phyloP scores from a whole-genome alignment of 352 stramenopile genomes.

The Phytopythium montanum region DNA sequence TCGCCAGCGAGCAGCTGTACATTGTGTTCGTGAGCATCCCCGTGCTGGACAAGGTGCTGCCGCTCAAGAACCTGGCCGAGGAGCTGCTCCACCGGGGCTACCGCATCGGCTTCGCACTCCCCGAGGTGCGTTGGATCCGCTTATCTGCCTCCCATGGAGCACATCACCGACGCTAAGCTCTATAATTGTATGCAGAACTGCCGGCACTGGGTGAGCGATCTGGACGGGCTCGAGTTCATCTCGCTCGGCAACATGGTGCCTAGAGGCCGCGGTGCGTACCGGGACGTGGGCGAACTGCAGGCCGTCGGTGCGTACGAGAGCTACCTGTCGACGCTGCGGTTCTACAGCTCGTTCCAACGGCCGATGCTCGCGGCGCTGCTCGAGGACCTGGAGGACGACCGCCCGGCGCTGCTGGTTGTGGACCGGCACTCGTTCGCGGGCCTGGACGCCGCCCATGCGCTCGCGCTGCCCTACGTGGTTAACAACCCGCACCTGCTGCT shows the following conservation, averaged over 20 bases:
- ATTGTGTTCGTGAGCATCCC: conserved; percentile 82
- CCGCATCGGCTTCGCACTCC: conserved; percentile 74
- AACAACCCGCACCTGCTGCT: conserved; percentile 79
- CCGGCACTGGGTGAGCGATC: conserved; percentile 70
- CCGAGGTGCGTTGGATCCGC: conserved; percentile 39
- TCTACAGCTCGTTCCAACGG: conserved; percentile 76
- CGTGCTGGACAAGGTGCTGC: conserved; percentile 79
- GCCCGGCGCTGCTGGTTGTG: conserved; percentile 62
- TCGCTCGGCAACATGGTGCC: conserved; percentile 60
- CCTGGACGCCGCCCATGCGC: conserved; percentile 57
- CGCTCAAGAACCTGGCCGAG: conserved; percentile 74
- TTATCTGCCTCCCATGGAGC: not conserved
- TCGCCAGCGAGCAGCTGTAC: conserved; percentile 41
- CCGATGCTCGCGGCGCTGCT: conserved; percentile 67
- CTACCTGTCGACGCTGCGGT: conserved; percentile 59
- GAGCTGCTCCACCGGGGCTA: conserved; percentile 69
- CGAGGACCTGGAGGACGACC: conserved; percentile 60
- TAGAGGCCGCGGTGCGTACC: conserved; percentile 25
- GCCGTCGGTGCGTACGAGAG: conserved; percentile 52
- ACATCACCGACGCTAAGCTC: not conserved
- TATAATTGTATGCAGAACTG: conserved; percentile 62
- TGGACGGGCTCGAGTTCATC: conserved; percentile 78
- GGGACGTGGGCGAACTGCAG: conserved; percentile 31
- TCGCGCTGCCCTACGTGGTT: conserved; percentile 74
- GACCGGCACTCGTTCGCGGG: conserved; percentile 84